Evolutionary conservation across 805 yeast genomes (phyloP), one percentile per base, ranked within the genome.

Genomic region (Candida fluviatilis): DNA sequence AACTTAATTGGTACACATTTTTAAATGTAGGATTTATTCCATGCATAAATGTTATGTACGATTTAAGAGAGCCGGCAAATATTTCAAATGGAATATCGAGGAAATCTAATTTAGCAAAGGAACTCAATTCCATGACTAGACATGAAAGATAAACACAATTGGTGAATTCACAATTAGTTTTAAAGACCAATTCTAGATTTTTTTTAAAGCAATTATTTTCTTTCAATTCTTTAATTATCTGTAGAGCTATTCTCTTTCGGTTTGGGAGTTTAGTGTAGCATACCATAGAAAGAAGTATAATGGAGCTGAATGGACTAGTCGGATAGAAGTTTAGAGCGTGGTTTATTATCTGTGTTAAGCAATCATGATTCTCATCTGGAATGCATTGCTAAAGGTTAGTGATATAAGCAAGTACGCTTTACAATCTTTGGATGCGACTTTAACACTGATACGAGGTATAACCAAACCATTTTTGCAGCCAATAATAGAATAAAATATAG

Each of bases 1-100:
- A 28, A 10, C n/a, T 29, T 27, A 47, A 31, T 33, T 45, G 51
- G 18, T 36, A 40, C 19, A 47, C 30, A 29, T 47, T 47, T 11
- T 21, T 36, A 32, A 42, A 42, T 17, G 30, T 29, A 16, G 32
- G 35, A 18, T 42, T 42, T 8, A 33, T 8, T 4, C 16, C 15
- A 13, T 26, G 21, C 18, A 42, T 34, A 31, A 34, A 41, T 3
- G 8, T 18, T 16, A 45, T 23, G 10, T 33, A 23, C 2, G 39
- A 32, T 10, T 23, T 16, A 18, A 35, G 31, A 2, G 47, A 46
- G 4, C 39, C 39, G 8, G 19, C 6, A 2, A 42, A 39, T 8
- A 36, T 34, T 5, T 31, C 32, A 16, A 21, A 24, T 4, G 30
- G 18, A 15, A 37, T n/a, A 25, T 27, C 11, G n/a, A 25, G 17